A percentile compares a stretch with the other conserved stretches of the same genome.
Evolutionary conservation across 2,329 filamentous ascomycete species (phyloP).

Genomic region (Fusarium marasasianum): DNA sequence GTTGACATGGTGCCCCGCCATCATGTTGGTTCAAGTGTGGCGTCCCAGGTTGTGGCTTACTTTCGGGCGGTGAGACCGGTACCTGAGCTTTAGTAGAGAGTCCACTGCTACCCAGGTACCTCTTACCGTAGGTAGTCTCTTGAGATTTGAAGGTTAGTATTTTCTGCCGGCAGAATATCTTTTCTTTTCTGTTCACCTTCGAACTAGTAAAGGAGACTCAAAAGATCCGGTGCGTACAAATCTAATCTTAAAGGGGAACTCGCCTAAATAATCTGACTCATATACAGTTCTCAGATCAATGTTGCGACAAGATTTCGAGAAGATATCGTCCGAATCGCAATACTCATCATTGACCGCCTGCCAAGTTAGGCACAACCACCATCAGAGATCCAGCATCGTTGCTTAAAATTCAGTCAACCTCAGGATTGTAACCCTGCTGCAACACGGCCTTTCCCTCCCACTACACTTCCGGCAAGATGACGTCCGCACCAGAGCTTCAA

Average conservation of each 20-base stretch:
- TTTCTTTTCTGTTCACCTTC: neutral
- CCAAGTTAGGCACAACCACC: neutral
- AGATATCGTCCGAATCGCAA: neutral
- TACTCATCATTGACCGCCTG: conserved; percentile 5
- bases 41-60: conserved; percentile 5
- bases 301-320: neutral
- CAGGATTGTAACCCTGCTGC: neutral
- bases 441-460: neutral
- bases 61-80: neutral
- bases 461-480: conserved; percentile 5
- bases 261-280: fast-evolving
- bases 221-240: neutral
- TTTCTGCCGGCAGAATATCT: conserved; percentile 14
- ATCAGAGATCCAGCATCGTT: conserved; percentile 4
- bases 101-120: neutral
- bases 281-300: neutral
- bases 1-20: conserved; percentile 39
- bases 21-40: conserved; percentile 14
- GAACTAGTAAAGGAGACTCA: neutral
- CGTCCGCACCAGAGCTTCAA: conserved; percentile 48
- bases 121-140: neutral
- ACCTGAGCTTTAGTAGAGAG: neutral
- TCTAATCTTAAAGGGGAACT: fast-evolving
- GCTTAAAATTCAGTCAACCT: conserved; percentile 8
- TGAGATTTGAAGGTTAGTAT: neutral